phyloP scores from a whole-genome alignment of 2,329 filamentous ascomycete species.

The Penicillium sp. region DNA sequence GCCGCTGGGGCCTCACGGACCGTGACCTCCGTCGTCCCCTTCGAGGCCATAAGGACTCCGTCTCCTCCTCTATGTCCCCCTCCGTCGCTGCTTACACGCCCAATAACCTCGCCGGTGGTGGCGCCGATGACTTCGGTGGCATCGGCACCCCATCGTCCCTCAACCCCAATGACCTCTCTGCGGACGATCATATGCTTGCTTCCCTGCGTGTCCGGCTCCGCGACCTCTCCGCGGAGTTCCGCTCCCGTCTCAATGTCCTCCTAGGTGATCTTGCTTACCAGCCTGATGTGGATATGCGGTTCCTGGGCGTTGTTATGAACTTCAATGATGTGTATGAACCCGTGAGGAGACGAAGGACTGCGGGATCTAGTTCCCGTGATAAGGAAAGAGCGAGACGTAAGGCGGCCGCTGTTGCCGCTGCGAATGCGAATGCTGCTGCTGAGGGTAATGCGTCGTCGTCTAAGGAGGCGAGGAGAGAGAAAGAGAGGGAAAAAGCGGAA shows the following conservation, averaged over 20 bases:
- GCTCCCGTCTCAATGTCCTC: conserved; percentile 65
- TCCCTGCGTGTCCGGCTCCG: conserved; percentile 65
- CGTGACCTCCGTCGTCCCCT: conserved; percentile 41
- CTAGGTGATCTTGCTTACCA: conserved; percentile 87
- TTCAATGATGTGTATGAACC: conserved; percentile 95
- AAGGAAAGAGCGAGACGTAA: conserved; percentile 23
- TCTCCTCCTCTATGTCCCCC: too few relatives aligned
- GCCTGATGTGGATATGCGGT: conserved; percentile 87
- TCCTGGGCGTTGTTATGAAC: conserved; percentile 95
- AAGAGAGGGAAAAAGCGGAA: too few relatives aligned
- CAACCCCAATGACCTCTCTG: conserved; percentile 29
- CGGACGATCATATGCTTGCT: conserved; percentile 58
- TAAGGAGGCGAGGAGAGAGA: too few relatives aligned
- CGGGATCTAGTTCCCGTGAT: conserved; percentile 26
- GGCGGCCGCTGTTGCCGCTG: too few relatives aligned
- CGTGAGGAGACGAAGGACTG: conserved; percentile 49
- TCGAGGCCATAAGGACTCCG: too few relatives aligned
- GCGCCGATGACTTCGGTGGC: too few relatives aligned
- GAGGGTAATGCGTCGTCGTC: too few relatives aligned
- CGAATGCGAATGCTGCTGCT: conserved; percentile 6
- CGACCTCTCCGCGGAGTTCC: conserved; percentile 66
- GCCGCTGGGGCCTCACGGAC: conserved; percentile 56
- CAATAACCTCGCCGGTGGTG: too few relatives aligned
- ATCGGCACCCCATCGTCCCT: conserved; percentile 31
- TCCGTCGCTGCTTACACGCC: too few relatives aligned